Conservation (phyloP, 108 stramenopile species). For the Stephanodiscus triporus region DNA sequence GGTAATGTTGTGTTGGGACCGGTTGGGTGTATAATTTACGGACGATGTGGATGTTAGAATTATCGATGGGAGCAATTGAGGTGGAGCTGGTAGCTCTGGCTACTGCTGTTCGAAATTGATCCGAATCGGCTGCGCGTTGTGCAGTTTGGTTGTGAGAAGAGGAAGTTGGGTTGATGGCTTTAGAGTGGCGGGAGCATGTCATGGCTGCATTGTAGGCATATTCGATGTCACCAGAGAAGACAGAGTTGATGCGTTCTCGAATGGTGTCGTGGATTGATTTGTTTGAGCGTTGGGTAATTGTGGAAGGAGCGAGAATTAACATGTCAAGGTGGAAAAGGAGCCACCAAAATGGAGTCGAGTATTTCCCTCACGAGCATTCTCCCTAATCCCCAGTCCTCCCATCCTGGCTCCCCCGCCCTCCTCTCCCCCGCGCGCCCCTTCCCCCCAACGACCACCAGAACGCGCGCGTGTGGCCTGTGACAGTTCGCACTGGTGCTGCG, state of each 20-base stretch:
- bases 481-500: no score
- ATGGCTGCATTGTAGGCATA: not conserved
- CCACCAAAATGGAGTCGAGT: conserved; percentile 18
- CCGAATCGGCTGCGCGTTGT: conserved; percentile 28
- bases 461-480: no score
- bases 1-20: no score
- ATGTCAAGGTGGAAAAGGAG: conserved; percentile 16
- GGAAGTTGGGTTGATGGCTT: not conserved
- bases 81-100: not conserved
- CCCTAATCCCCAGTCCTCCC: no score
- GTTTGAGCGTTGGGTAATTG: not conserved
- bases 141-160: not conserved
- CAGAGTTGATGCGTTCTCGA: not conserved
- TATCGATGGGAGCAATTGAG: conserved; percentile 15
- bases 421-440: no score
- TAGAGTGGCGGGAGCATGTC: not conserved
- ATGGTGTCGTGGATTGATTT: not conserved
- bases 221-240: conserved; percentile 7
- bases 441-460: no score
- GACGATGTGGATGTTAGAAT: conserved; percentile 1
- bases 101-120: conserved; percentile 33
- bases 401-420: no score
- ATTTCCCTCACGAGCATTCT: no score
- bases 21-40: not conserved
- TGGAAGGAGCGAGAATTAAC: conserved; percentile 2